These are phyloP conservation scores for Kitagawia praeruptora DNA, from an alignment of 129 eudicot species.

Conservation along the genomic window DNA sequence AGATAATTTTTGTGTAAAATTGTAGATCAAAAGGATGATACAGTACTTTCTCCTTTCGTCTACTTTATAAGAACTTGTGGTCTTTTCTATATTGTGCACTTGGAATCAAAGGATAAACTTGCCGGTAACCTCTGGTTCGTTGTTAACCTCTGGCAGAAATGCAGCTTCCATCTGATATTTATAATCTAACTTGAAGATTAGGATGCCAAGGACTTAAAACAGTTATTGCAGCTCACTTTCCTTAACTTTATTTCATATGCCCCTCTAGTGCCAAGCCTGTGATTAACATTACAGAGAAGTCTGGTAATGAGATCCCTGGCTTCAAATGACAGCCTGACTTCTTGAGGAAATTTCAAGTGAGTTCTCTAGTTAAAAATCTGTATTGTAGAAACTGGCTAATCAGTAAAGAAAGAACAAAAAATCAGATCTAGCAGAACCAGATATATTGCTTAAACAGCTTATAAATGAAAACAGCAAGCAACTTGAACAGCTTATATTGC, in stretches of 20 bases:
- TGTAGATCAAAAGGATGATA: too few species aligned
- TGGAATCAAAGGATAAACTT: too few species aligned
- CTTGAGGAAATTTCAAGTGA: conserved; percentile 16
- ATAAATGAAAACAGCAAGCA: too few species aligned
- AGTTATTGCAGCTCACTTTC: neutral
- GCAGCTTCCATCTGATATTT: conserved; percentile 21
- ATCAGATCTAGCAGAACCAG: neutral
- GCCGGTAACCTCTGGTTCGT: conserved; percentile 13
- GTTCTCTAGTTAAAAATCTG: conserved; percentile 19
- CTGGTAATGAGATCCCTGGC: conserved; percentile 16
- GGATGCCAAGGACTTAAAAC: neutral
- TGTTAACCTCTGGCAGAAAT: conserved; percentile 18
- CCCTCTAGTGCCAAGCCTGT: conserved; percentile 21
- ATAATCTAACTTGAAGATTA: neutral
- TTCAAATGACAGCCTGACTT: conserved; percentile 16
- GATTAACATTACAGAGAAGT: conserved; percentile 18
- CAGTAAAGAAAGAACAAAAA: neutral
- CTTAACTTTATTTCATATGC: conserved; percentile 15
- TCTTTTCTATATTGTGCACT: too few species aligned
- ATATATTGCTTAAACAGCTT: too few species aligned
- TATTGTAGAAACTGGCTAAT: conserved; percentile 4
- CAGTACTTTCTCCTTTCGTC: too few species aligned
- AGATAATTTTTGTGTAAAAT: too few species aligned
- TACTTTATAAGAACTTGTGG: too few species aligned
- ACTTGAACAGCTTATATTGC: too few species aligned